Base-by-base conservation (phyloP, 768 basidiomycete species). In the Mycena sanguinolenta region DNA sequence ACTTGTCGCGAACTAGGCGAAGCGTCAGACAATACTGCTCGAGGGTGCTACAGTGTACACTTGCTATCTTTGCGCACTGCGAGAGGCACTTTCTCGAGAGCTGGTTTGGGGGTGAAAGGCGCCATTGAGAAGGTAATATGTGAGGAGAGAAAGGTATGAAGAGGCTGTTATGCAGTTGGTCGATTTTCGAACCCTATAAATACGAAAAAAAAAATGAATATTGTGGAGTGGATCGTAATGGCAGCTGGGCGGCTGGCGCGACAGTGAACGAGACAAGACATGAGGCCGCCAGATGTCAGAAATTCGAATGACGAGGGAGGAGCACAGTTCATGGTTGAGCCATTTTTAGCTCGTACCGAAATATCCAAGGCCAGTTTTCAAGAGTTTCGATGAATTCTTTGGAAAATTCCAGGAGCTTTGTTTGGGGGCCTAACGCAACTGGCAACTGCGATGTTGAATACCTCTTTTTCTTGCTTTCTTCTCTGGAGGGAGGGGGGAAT, bases 1-100 rank as follows among this genome's bases (percentile, higher is more conserved):
- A 84, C 25, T 82, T 79, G 68, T 84, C 82, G 42, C 82, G 79
- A 44, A 83, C 82, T 84, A 46, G 2, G 30, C 19, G 46, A 27
- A 39, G 39, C 10, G 23, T 59, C 32, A 53, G 58, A 38, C 10
- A 42, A 36, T 17, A 59, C 3, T 42, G 46, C 13, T 14, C 30
- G 10, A 12, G 17, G 64, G 27, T 10, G 1, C 4, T 28, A 27
- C 4, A 7, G 42, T 4, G 23, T 42, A 19, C 25, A 69, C 75
- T 30, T 58, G 71, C 76, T 63, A 36, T 77, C 76, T 68, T 74
- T 77, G 66, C 76, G 76, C 4, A 71, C 71, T 34, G 74, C 74
- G 36, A 77, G 71, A 55, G 76, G 76, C 36, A 77, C 63, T 36
- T 77, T 77, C 42, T 74, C 76, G 44, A 75, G 59, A 16, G 73